A percentile compares a stretch with the other conserved stretches of the same genome.
phyloP scores from a whole-genome alignment of 345 rosid genomes.

The Ricinus communis region DNA sequence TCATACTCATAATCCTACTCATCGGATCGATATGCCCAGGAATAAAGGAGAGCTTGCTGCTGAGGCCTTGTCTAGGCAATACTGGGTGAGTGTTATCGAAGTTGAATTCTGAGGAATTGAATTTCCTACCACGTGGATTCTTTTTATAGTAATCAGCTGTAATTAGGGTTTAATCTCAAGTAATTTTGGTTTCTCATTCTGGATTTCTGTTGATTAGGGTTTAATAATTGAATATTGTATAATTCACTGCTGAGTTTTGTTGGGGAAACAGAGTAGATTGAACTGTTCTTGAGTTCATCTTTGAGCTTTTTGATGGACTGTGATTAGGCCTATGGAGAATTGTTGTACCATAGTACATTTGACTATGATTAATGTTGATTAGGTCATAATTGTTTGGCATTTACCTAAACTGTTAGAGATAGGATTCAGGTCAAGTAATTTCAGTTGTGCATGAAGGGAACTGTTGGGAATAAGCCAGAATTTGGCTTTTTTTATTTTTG shows the following conservation, averaged over 20 bases:
- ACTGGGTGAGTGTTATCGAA: constrained; percentile 66
- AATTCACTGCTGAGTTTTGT: neutral
- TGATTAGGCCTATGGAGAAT: neutral
- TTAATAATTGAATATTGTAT: neutral
- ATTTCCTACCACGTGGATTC: constrained; percentile 1
- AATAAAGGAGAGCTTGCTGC: constrained; percentile 61
- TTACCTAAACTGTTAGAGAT: neutral
- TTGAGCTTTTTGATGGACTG: neutral
- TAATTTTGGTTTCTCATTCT: neutral
- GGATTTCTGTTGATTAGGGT: neutral
- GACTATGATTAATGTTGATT: neutral
- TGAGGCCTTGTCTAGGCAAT: constrained; percentile 77
- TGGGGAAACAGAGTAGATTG: neutral
- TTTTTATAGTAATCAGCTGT: constrained; percentile 15
- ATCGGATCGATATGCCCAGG: constrained; percentile 51
- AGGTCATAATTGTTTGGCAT: neutral
- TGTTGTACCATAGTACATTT: neutral
- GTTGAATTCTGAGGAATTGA: constrained; percentile 11
- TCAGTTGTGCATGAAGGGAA: neutral
- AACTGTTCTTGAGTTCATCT: neutral
- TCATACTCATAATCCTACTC: neutral
- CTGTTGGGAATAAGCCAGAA: neutral
- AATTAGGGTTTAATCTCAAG: neutral
- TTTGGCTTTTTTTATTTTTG: neutral
- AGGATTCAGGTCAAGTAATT: neutral